Conservation (phyloP, 345 rosid species). For the Psidium friedrichsthalianum region DNA sequence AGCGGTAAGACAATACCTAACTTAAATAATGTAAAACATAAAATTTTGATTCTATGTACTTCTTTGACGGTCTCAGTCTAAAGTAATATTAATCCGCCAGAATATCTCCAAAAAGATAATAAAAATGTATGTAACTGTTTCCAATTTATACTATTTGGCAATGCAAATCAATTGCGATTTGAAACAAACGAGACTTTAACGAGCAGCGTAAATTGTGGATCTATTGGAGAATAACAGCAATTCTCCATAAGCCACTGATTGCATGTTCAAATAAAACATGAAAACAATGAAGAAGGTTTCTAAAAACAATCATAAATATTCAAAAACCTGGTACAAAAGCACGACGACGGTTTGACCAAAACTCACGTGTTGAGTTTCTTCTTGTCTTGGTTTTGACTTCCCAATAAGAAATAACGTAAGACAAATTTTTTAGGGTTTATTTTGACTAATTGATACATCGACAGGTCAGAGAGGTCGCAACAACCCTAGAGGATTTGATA, state of each 20-base stretch:
- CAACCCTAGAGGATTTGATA: not conserved
- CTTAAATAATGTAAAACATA: not conserved
- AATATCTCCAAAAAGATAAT: not conserved
- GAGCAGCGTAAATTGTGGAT: not conserved
- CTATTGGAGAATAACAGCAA: not conserved
- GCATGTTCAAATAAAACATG: not conserved
- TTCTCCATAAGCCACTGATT: not conserved
- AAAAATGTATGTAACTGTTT: not conserved
- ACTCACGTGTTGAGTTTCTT: not conserved
- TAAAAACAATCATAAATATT: not conserved
- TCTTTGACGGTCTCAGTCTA: not conserved
- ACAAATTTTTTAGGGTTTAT: not conserved
- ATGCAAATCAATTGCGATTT: not conserved
- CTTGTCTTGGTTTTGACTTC: not conserved
- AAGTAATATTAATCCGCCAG: not conserved
- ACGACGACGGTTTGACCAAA: not conserved
- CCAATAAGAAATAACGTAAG: not conserved
- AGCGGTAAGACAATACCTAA: not conserved
- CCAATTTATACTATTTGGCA: not conserved
- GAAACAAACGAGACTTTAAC: not conserved
- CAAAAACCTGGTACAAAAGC: not conserved
- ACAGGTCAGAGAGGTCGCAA: not conserved
- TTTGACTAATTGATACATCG: not conserved
- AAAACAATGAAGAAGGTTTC: not conserved
- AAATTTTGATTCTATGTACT: not conserved